These are phyloP conservation scores for Termitomyces titanicus DNA, from an alignment of 768 basidiomycete species.

Conservation along the genomic window DNA sequence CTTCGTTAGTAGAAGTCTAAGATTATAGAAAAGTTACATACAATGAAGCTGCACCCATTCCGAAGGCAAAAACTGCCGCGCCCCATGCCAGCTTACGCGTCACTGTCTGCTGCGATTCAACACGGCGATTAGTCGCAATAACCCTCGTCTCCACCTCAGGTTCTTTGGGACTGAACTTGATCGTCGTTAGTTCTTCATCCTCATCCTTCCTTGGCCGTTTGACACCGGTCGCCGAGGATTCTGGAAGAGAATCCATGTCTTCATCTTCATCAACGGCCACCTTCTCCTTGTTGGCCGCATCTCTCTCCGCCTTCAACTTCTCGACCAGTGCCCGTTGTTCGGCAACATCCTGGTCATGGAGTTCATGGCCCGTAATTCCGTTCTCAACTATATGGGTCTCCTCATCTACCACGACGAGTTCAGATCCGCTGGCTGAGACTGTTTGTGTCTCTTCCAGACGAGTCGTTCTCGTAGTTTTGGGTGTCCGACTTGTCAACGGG, in stretches of 20 bases:
- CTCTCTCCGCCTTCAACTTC: slow-evolving; percentile 61
- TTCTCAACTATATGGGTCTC: slow-evolving; percentile 54
- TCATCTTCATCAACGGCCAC: slow-evolving; percentile 33
- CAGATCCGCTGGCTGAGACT: slow-evolving; percentile 50
- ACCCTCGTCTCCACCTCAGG: slow-evolving; percentile 52
- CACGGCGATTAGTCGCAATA: slow-evolving; percentile 61
- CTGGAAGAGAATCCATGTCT: slow-evolving; percentile 16
- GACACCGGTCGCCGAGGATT: slow-evolving; percentile 22
- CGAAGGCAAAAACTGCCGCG: slow-evolving; percentile 77
- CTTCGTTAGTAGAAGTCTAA: slow-evolving; percentile 4
- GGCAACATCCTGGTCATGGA: slow-evolving; percentile 65
- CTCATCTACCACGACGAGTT: slow-evolving; percentile 65
- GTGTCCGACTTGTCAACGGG: slow-evolving; percentile 34
- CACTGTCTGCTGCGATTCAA: slow-evolving; percentile 57
- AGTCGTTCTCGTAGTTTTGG: slow-evolving; percentile 27
- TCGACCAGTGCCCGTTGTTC: slow-evolving; percentile 79
- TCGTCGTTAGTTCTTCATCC: slow-evolving; percentile 29
- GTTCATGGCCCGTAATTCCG: slow-evolving; percentile 51
- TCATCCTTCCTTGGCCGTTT: slow-evolving; percentile 62
- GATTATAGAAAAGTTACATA: slow-evolving; percentile 35
- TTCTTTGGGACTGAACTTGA: slow-evolving; percentile 67
- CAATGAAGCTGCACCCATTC: slow-evolving; percentile 63
- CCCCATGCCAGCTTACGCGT: slow-evolving; percentile 83
- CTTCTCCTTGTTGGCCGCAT: slow-evolving; percentile 23
- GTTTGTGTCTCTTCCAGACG: slow-evolving; percentile 30